A percentile compares a stretch with the other conserved stretches of the same genome.
Conservation (phyloP, 164 flowering plant genomes). For the Nymphaea thermarum region DNA sequence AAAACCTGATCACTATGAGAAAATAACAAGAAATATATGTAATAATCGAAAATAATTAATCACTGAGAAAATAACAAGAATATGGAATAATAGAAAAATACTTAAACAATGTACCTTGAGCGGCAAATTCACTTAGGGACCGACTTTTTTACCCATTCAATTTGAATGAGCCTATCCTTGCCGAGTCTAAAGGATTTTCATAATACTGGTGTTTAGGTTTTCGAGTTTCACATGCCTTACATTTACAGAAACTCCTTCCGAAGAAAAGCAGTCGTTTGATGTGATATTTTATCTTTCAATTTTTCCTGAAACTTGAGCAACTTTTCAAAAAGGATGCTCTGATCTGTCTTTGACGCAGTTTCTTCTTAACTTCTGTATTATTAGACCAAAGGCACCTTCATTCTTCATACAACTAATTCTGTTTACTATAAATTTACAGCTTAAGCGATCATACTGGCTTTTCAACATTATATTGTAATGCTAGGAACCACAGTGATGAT, state of each 20-base stretch:
- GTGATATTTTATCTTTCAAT: neutral
- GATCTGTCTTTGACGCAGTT: neutral
- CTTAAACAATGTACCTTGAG: too few relatives aligned
- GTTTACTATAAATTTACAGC: conserved; percentile 26
- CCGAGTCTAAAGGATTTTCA: too few relatives aligned
- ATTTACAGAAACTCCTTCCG: neutral
- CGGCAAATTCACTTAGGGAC: too few relatives aligned
- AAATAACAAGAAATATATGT: too few relatives aligned
- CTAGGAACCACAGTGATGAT: conserved; percentile 76
- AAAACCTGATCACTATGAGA: too few relatives aligned
- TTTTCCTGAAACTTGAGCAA: neutral
- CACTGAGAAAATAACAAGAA: too few relatives aligned
- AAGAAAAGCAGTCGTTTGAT: neutral
- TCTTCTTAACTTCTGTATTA: conserved; percentile 3
- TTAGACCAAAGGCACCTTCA: neutral
- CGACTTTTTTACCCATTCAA: too few relatives aligned
- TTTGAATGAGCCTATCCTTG: too few relatives aligned
- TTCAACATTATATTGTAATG: conserved; percentile 90
- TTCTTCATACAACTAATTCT: neutral
- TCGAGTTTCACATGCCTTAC: too few relatives aligned
- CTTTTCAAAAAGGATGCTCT: neutral
- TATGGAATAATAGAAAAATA: too few relatives aligned
- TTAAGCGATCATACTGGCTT: conserved; percentile 48
- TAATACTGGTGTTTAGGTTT: too few relatives aligned
- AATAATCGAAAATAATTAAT: too few relatives aligned